Percentiles rank a stretch among this genome's conserved stretches.
phyloP scores from a whole-genome alignment of 1,139 yeast genomes.

The Blastobotrys illinoisensis region DNA sequence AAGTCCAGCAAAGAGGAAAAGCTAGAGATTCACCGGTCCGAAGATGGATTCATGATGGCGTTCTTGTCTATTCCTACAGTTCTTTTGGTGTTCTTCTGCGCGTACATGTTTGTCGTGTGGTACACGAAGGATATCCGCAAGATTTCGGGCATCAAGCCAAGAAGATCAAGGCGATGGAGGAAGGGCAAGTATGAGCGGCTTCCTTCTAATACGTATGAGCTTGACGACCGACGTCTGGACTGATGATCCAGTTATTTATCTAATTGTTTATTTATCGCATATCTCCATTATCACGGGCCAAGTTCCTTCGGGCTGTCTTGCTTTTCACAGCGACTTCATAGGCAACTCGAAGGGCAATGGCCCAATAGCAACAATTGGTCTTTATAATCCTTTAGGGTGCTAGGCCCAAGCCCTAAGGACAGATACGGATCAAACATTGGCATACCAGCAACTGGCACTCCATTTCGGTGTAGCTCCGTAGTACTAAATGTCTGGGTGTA shows the following conservation, averaged over 20 bases:
- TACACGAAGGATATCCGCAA: conserved; percentile 9
- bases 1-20: conserved; percentile 50
- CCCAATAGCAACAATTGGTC: conserved; percentile 13
- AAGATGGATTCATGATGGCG: conserved; percentile 62
- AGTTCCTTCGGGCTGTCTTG: neutral
- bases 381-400: conserved; percentile 5
- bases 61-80: conserved; percentile 61
- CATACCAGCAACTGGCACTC: too few relatives aligned
- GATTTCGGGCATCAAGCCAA: conserved; percentile 2
- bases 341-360: neutral
- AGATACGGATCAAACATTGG: conserved; percentile 30
- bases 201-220: conserved; percentile 4
- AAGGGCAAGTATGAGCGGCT: conserved; percentile 7
- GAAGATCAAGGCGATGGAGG: conserved; percentile 4
- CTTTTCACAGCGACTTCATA: neutral
- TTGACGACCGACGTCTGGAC: neutral
- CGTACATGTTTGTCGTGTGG: conserved; percentile 13
- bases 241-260: neutral
- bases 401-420: conserved; percentile 15
- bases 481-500: too few relatives aligned
- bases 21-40: conserved; percentile 22
- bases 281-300: neutral
- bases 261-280: neutral
- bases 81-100: conserved; percentile 47
- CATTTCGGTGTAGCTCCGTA: too few relatives aligned